phyloP scores from a whole-genome alignment of 2,329 filamentous ascomycete genomes.

The Xylaria sp. region DNA sequence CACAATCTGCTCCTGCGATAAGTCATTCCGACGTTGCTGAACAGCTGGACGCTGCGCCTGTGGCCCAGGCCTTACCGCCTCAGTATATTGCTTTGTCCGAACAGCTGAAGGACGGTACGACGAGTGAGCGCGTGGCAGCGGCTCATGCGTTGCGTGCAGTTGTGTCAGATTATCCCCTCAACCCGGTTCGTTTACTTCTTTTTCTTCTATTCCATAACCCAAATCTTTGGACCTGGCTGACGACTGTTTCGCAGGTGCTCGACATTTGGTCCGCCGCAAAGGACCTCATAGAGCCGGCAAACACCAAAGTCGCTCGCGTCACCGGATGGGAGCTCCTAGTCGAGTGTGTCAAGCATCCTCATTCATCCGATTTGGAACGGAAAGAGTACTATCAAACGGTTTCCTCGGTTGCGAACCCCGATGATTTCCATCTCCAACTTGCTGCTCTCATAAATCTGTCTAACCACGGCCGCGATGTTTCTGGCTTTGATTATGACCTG shows the following conservation, averaged over 20 bases:
- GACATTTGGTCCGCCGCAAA: constrained; percentile 63
- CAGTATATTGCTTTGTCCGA: constrained; percentile 52
- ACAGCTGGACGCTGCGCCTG: constrained; percentile 40
- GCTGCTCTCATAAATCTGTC: constrained; percentile 57
- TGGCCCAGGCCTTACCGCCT: constrained; percentile 42
- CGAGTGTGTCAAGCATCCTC: constrained; percentile 58
- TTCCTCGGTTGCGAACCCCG: constrained; percentile 48
- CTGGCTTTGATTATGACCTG: constrained; percentile 63
- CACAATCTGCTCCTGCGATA: constrained; percentile 34
- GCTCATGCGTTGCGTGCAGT: constrained; percentile 52
- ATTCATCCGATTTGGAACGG: constrained; percentile 61
- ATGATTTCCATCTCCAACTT: constrained; percentile 64
- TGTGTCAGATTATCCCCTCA: constrained; percentile 54
- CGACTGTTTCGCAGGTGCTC: constrained; percentile 34
- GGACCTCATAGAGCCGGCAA: constrained; percentile 56
- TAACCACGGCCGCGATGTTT: constrained; percentile 54
- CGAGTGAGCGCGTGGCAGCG: constrained; percentile 51
- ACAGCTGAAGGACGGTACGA: constrained; percentile 47
- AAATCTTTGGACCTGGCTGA: constrained; percentile 3
- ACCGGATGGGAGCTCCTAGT: constrained; percentile 63
- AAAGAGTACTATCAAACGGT: constrained; percentile 61
- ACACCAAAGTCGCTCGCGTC: constrained; percentile 47
- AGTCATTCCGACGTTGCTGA: constrained; percentile 39
- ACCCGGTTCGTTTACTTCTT: constrained; percentile 34
- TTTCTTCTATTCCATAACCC: background rate